Percentiles rank a stretch among this genome's conserved stretches.
Evolutionary conservation across 306 rosid genomes (phyloP).

Genomic region (Quercus robur): DNA sequence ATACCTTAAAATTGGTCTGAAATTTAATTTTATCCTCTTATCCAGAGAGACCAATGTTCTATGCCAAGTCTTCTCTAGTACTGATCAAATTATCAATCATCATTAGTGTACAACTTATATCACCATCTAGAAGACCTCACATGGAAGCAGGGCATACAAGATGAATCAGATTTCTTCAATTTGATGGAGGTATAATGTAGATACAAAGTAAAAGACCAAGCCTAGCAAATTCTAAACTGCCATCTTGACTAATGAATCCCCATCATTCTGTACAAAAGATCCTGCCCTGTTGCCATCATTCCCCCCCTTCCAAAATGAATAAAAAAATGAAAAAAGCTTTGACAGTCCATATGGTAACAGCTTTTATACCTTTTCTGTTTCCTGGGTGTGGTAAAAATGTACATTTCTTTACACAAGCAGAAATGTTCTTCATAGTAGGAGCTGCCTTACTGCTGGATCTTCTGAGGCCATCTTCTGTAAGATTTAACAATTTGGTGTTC

Average conservation of each 20-base stretch:
- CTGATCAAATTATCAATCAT: neutral
- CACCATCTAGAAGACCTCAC: neutral
- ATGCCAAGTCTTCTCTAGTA: no score
- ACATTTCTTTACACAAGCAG: slow-evolving; percentile 28
- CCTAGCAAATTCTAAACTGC: slow-evolving; percentile 15
- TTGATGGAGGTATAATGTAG: slow-evolving; percentile 17
- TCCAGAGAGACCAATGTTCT: no score
- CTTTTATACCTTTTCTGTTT: neutral
- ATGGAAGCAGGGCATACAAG: neutral
- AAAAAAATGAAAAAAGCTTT: neutral
- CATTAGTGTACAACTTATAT: neutral
- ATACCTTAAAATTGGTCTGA: no score
- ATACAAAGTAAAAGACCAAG: slow-evolving; percentile 8
- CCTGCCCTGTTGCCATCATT: slow-evolving; percentile 19
- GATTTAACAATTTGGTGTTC: neutral
- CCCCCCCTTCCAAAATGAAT: neutral
- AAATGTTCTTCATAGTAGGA: slow-evolving; percentile 9
- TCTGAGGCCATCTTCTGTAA: slow-evolving; percentile 1
- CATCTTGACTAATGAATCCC: slow-evolving; percentile 2
- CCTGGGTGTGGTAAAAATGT: slow-evolving; percentile 15
- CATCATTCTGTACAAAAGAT: slow-evolving; percentile 31
- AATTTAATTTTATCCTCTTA: no score
- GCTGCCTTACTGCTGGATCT: slow-evolving; percentile 20
- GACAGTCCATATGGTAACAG: neutral
- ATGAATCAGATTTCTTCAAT: slow-evolving; percentile 21